These are phyloP conservation scores for Sicyos baderoa DNA, from an alignment of 306 rosid genomes.

Conservation along the genomic window DNA sequence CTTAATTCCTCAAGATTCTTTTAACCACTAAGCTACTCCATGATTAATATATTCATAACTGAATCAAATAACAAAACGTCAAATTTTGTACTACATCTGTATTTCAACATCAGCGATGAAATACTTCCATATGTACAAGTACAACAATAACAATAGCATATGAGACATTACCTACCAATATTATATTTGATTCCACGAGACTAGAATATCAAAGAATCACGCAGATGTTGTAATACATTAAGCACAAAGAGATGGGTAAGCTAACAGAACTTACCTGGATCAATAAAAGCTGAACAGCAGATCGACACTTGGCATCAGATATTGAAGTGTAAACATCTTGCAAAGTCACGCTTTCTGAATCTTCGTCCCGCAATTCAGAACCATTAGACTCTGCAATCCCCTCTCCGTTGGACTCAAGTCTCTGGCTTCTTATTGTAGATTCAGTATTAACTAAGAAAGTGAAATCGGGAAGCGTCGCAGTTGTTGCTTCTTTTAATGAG, in stretches of 20 bases:
- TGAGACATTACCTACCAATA: background rate
- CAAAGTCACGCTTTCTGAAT: slow-evolving; percentile 35
- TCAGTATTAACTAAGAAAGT: slow-evolving; percentile 47
- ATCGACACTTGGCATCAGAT: slow-evolving; percentile 76
- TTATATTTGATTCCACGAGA: background rate
- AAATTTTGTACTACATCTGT: background rate
- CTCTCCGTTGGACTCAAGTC: slow-evolving; percentile 34
- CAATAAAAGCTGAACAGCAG: slow-evolving; percentile 89
- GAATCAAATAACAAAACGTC: background rate
- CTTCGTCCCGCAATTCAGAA: slow-evolving; percentile 40
- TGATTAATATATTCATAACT: too few species aligned
- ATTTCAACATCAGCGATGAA: background rate
- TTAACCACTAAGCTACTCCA: too few species aligned
- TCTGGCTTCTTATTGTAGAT: slow-evolving; percentile 28
- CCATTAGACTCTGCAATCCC: slow-evolving; percentile 39
- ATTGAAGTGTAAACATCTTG: slow-evolving; percentile 48
- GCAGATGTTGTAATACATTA: background rate
- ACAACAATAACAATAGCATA: background rate
- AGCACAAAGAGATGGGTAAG: background rate
- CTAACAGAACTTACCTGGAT: slow-evolving; percentile 60
- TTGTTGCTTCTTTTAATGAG: slow-evolving; percentile 78
- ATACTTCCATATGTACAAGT: background rate
- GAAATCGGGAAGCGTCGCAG: slow-evolving; percentile 78
- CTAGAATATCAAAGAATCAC: background rate
- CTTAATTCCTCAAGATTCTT: too few species aligned